Percentiles rank a stretch among this genome's conserved stretches.
These are phyloP conservation scores for Apiotrichum gamsii DNA, from an alignment of 1,284 basidiomycete genomes.

Conservation along the genomic window DNA sequence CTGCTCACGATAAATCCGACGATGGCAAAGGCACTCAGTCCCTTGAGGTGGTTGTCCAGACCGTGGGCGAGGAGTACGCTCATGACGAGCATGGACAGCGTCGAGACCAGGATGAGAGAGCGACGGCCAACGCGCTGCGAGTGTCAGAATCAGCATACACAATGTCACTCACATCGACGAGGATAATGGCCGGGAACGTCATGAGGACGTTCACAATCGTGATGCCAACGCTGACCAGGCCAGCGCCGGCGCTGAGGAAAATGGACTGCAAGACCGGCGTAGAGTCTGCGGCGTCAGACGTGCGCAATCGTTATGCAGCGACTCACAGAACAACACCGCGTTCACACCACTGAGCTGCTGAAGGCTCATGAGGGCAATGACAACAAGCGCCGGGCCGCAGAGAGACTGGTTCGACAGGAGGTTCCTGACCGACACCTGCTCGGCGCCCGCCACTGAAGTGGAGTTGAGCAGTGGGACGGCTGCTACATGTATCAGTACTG, in stretches of 20 bases:
- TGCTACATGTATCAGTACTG: slow-evolving; percentile 10
- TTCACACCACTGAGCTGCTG: slow-evolving; percentile 77
- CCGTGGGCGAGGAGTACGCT: slow-evolving; percentile 65
- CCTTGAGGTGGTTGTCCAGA: slow-evolving; percentile 57
- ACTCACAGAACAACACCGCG: slow-evolving; percentile 79
- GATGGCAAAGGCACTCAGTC: slow-evolving; percentile 68
- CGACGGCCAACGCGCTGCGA: slow-evolving; percentile 47
- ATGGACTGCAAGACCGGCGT: slow-evolving; percentile 74
- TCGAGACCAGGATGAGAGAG: slow-evolving; percentile 45
- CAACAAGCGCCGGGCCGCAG: slow-evolving; percentile 61
- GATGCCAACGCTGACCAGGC: slow-evolving; percentile 40
- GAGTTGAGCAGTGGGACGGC: slow-evolving; percentile 24
- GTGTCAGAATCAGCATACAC: too few relatives aligned
- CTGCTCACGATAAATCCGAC: slow-evolving; percentile 68
- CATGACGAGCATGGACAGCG: slow-evolving; percentile 62
- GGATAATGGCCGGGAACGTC: slow-evolving; percentile 73
- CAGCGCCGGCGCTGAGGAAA: slow-evolving; percentile 68
- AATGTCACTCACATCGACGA: slow-evolving; percentile 68
- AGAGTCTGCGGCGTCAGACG: too few relatives aligned
- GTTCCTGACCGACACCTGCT: slow-evolving; percentile 27
- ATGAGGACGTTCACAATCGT: slow-evolving; percentile 71
- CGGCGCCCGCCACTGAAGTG: slow-evolving; percentile 41
- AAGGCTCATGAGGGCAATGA: slow-evolving; percentile 65
- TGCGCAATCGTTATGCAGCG: too few relatives aligned
- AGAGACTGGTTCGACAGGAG: slow-evolving; percentile 55